Conservation (phyloP, 495 filamentous ascomycete species). For the Aspergillus kassunensis region DNA sequence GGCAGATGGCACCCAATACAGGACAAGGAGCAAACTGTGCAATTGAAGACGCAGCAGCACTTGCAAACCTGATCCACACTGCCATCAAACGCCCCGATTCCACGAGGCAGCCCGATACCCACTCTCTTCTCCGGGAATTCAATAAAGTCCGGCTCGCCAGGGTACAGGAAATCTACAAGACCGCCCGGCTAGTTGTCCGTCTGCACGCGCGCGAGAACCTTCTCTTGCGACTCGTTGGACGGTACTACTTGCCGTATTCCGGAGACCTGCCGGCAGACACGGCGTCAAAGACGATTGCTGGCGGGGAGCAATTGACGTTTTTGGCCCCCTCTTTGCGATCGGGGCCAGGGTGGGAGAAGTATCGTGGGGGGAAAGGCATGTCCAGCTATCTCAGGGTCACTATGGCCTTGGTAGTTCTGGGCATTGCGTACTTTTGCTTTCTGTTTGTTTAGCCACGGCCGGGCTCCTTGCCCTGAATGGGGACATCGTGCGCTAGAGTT, state of each 20-base stretch:
- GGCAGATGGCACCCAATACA: conserved; percentile 23
- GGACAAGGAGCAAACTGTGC: conserved; percentile 26
- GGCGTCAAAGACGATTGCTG: conserved; percentile 10
- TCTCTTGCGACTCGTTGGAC: conserved; percentile 4
- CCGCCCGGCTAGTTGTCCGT: conserved; percentile 5
- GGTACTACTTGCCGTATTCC: conserved; percentile 14
- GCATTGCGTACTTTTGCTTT: not conserved
- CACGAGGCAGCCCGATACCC: not conserved
- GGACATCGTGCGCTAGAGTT: not conserved
- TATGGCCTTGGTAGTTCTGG: not conserved
- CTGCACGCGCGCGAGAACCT: conserved; percentile 14
- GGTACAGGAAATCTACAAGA: conserved; percentile 5
- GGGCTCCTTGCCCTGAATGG: not conserved
- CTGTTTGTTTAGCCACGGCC: not conserved
- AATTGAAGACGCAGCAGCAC: conserved; percentile 20
- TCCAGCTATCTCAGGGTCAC: not conserved
- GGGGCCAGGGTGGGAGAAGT: conserved; percentile 1
- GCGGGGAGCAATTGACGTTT: not conserved
- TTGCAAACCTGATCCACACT: conserved; percentile 10
- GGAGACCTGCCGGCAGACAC: conserved; percentile 11
- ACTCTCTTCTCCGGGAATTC: not conserved
- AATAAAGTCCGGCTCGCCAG: not conserved
- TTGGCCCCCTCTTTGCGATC: conserved; percentile 1
- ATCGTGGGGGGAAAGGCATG: not conserved
- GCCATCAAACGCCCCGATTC: not conserved